Percentiles rank a stretch among this genome's conserved stretches.
These are phyloP conservation scores for Coniella vitis DNA, from an alignment of 2,329 filamentous ascomycete species.

Conservation along the genomic window DNA sequence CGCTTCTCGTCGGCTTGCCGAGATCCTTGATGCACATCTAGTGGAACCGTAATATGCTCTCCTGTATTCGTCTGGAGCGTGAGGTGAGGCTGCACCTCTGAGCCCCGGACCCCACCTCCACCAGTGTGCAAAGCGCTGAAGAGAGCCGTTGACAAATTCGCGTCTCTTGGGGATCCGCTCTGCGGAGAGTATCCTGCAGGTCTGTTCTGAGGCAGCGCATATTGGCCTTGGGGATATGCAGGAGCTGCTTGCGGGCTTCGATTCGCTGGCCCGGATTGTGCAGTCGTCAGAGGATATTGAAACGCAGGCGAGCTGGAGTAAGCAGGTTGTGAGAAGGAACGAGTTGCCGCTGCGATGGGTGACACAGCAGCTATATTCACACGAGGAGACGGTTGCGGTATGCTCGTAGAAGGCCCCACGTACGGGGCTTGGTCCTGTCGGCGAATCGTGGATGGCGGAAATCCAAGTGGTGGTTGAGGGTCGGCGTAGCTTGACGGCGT, in stretches of 20 bases:
- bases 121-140: slow-evolving; percentile 14
- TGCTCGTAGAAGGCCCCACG: slow-evolving; percentile 15
- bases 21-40: slow-evolving; percentile 77
- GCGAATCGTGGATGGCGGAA: slow-evolving; percentile 19
- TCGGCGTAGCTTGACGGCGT: slow-evolving; percentile 24
- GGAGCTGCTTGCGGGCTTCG: slow-evolving; percentile 12
- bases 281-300: slow-evolving; percentile 3
- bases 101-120: slow-evolving; percentile 8
- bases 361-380: not conserved
- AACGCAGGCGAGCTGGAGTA: slow-evolving; percentile 10
- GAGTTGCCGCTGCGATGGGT: slow-evolving; percentile 14
- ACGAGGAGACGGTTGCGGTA: slow-evolving; percentile 11
- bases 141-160: slow-evolving; percentile 12
- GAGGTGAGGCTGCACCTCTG: slow-evolving; percentile 15
- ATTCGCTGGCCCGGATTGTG: slow-evolving; percentile 1
- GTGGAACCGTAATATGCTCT: slow-evolving; percentile 51
- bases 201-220: slow-evolving; percentile 9
- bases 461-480: slow-evolving; percentile 21
- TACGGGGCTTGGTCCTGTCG: slow-evolving; percentile 20
- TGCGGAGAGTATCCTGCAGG: slow-evolving; percentile 5
- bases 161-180: slow-evolving; percentile 8
- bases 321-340: slow-evolving; percentile 18
- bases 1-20: slow-evolving; percentile 80
- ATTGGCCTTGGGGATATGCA: slow-evolving; percentile 13
- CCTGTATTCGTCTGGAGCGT: slow-evolving; percentile 22